Evolutionary conservation across 371 early-diverging fungal genomes (phyloP).

Genomic region (Dinochytrium kinnereticum): DNA sequence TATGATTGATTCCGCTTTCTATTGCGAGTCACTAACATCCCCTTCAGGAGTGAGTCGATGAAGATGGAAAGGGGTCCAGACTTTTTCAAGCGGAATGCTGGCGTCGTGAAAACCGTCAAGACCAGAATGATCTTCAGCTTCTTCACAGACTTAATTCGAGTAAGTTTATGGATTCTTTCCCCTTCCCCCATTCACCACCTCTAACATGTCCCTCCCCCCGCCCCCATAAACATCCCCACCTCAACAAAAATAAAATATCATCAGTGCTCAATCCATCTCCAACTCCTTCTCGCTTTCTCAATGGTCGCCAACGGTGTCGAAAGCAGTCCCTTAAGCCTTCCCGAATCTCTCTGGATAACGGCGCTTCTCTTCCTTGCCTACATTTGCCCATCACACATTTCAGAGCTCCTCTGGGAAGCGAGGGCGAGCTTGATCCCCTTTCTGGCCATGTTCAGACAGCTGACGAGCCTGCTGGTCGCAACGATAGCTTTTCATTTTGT

Average conservation of each 20-base stretch:
- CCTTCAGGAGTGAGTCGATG: background rate
- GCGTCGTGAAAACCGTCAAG: background rate
- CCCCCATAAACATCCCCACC: too few relatives aligned
- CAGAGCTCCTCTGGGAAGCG: constrained; percentile 18
- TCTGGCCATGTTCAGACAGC: background rate
- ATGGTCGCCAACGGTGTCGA: background rate
- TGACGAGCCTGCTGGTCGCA: background rate
- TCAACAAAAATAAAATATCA: background rate
- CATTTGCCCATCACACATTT: background rate
- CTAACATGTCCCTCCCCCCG: too few relatives aligned
- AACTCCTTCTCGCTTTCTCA: constrained; percentile 22
- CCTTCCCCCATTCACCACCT: too few relatives aligned
- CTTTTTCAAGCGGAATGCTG: background rate
- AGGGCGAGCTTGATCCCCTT: background rate
- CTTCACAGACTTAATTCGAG: background rate
- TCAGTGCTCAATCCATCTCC: constrained; percentile 7
- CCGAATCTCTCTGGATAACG: constrained; percentile 16
- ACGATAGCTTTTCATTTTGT: background rate
- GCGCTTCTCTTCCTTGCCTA: constrained; percentile 14
- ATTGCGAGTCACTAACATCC: background rate
- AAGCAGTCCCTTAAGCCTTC: background rate
- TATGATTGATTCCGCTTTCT: background rate
- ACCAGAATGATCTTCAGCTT: background rate
- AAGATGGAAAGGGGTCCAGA: background rate
- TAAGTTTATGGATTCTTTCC: background rate